These are phyloP conservation scores for Geotrichum citri-aurantii DNA, from an alignment of 1,139 yeast genomes.

Conservation along the genomic window DNA sequence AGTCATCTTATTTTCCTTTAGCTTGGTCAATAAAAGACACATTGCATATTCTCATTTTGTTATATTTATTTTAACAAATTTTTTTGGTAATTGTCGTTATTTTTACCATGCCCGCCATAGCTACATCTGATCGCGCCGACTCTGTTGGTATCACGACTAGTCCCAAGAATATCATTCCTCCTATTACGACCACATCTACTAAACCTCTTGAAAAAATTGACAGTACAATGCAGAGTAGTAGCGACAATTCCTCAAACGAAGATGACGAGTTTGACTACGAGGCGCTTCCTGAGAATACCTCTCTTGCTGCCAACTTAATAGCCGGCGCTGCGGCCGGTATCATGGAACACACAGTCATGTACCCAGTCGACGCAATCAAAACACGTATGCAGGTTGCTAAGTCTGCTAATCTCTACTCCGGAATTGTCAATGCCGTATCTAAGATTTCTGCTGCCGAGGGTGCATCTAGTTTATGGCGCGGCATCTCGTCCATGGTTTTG, in stretches of 20 bases:
- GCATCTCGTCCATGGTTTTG: constrained; percentile 82
- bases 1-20: background rate
- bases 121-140: background rate
- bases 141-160: background rate
- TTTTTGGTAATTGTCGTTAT: background rate
- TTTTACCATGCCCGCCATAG: background rate
- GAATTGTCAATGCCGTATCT: constrained; percentile 57
- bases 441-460: constrained; percentile 87
- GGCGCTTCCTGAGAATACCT: constrained; percentile 82
- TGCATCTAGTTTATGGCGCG: constrained; percentile 85
- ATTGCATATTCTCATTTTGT: no score
- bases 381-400: constrained; percentile 86
- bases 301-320: constrained; percentile 69
- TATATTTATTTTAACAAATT: no score
- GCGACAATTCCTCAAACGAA: background rate
- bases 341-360: constrained; percentile 95
- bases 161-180: background rate
- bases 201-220: background rate
- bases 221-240: background rate
- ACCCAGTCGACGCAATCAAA: constrained; percentile 87
- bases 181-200: background rate
- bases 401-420: constrained; percentile 39
- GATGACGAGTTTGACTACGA: constrained; percentile 61
- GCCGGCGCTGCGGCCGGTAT: constrained; percentile 99
- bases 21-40: background rate